phyloP scores from a whole-genome alignment of 164 flowering plant species.

The Tetracentron sinense region DNA sequence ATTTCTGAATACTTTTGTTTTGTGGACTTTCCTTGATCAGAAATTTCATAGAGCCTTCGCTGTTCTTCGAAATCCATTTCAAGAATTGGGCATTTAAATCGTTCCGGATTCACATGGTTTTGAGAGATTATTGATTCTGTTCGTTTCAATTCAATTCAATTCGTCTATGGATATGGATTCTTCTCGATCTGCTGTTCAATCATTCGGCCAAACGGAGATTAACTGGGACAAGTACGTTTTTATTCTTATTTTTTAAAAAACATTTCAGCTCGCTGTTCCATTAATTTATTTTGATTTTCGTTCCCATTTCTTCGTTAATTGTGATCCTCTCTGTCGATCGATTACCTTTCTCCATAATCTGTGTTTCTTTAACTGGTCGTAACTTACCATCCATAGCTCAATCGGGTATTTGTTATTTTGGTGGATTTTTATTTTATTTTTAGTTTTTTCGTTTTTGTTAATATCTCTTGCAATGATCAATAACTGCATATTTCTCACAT shows the following conservation, averaged over 20 bases:
- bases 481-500: not conserved
- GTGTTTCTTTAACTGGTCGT: too few relatives aligned
- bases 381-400: too few relatives aligned
- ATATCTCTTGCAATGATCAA: not conserved
- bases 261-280: not conserved
- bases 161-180: too few relatives aligned
- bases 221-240: slow-evolving; percentile 77
- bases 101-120: too few relatives aligned
- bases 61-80: not conserved
- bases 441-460: not conserved
- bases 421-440: too few relatives aligned
- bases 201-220: slow-evolving; percentile 69
- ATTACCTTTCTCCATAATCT: not conserved
- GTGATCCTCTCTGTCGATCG: not conserved
- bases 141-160: slow-evolving; percentile 6
- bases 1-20: not conserved
- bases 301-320: not conserved
- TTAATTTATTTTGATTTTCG: not conserved
- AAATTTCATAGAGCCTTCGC: too few relatives aligned
- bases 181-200: slow-evolving; percentile 30
- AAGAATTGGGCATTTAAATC: not conserved
- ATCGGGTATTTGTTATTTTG: too few relatives aligned
- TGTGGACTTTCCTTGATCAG: too few relatives aligned
- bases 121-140: not conserved
- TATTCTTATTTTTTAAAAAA: not conserved